Percentiles rank a stretch among this genome's conserved stretches.
Evolutionary conservation across 2,329 filamentous ascomycete genomes (phyloP).

Genomic region (Cordyceps tenuipes): DNA sequence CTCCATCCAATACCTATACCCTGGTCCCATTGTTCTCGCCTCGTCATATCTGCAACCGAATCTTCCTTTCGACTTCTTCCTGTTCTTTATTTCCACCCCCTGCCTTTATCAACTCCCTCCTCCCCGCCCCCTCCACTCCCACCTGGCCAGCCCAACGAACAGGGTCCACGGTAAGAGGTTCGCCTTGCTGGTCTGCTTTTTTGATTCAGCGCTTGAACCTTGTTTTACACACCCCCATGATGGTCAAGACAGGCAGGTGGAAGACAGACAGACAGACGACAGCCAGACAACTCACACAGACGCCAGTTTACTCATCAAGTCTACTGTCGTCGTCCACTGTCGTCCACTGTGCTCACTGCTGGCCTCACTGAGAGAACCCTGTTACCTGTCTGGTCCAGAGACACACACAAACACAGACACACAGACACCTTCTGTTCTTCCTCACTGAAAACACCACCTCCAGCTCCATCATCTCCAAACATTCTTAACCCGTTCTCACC

Average conservation of each 20-base stretch:
- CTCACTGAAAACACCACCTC: background rate
- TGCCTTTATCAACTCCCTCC: background rate
- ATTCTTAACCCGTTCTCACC: conserved; percentile 4
- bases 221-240: conserved; percentile 4
- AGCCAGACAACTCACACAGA: no score
- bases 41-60: background rate
- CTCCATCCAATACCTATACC: background rate
- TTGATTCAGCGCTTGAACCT: conserved; percentile 11
- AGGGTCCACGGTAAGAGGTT: conserved; percentile 10
- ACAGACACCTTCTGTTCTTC: background rate
- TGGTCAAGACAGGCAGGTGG: no score
- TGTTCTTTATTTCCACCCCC: background rate
- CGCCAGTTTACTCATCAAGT: no score
- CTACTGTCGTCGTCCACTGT: no score
- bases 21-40: background rate
- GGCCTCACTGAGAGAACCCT: no score
- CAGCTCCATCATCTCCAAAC: background rate
- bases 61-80: background rate
- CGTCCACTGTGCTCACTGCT: background rate
- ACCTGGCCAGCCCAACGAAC: background rate
- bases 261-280: no score
- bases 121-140: background rate
- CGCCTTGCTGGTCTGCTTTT: conserved; percentile 1
- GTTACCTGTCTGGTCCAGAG: background rate
- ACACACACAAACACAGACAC: background rate